phyloP scores from a whole-genome alignment of 331 rosid genomes.

The Stylosanthes scabra region DNA sequence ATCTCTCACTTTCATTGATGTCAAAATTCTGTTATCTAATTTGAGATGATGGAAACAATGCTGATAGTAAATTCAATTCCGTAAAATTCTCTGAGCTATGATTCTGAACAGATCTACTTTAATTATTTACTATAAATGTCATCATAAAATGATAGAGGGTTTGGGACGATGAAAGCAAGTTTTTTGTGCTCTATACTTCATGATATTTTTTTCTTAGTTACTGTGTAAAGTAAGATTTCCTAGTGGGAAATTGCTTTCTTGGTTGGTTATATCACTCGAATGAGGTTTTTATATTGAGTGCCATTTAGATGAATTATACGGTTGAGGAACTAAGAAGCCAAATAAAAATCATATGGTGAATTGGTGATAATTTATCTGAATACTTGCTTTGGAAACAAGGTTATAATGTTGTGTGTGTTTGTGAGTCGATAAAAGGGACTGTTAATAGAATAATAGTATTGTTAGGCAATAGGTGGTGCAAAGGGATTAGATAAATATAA shows the following conservation, averaged over 20 bases:
- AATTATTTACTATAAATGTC: background rate
- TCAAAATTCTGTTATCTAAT: slow-evolving; percentile 16
- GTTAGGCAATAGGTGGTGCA: background rate
- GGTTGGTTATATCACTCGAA: background rate
- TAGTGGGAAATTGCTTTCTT: background rate
- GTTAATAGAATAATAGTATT: background rate
- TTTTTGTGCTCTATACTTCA: slow-evolving; percentile 3
- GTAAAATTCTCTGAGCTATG: background rate
- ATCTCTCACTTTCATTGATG: slow-evolving; percentile 17
- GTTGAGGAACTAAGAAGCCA: slow-evolving; percentile 6
- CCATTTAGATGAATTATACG: slow-evolving; percentile 1
- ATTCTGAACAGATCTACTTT: slow-evolving; percentile 6
- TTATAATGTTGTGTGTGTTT: background rate
- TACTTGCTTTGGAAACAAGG: background rate
- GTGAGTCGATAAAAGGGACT: slow-evolving; percentile 9
- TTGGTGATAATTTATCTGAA: slow-evolving; percentile 1
- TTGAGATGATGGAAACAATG: slow-evolving; percentile 20
- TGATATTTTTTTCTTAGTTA: slow-evolving; percentile 4
- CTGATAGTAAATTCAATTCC: background rate
- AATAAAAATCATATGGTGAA: background rate
- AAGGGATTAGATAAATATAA: slow-evolving; percentile 14
- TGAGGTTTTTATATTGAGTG: background rate
- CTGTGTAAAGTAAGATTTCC: background rate
- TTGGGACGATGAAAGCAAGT: slow-evolving; percentile 11
- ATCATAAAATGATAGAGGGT: background rate